Evolutionary conservation across 306 rosid species (phyloP), one percentile per base, ranked within the genome.

Genomic region (Cicer arietinum): DNA sequence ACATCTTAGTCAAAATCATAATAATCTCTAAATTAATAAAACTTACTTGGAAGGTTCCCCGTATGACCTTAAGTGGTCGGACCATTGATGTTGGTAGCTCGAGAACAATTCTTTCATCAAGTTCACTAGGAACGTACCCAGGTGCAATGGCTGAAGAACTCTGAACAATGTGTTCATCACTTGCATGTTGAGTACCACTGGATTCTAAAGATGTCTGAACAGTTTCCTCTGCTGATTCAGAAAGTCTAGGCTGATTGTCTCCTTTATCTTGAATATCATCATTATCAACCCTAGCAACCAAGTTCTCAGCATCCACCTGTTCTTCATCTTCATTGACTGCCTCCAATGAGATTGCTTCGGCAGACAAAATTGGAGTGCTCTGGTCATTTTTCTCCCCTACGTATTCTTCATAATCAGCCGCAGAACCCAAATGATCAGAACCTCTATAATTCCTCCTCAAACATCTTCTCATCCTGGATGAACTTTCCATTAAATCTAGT

Each of bases 401-500:
- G 68, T 78, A 81, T 72, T 89, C 96, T 47, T 90, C 93, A 25
- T 83, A 89, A 80, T 93, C 74, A 77, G 95, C 95, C 66, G 96
- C 90, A 77, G 91, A 88, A 58, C 98, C 95, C 80, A 90, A 80
- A 86, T 94, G 99, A 83, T 94, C 95, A 64, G 93, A 90, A 35
- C 99, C 97, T 77, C 71, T 81, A 61, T 92, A 92, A 79, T 92
- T 94, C 90, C 91, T 90, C 79, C 91, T 88, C 78, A 94, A 77
- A 78, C 96, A 90, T 72, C 56, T 82, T 71, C 97, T 92, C 99
- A 94, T 94, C 85, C 99, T 86, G 6, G 96, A 86, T 71, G 96
- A 90, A 85, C 88, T 90, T 85, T 94, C 99, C 97, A 92, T 89
- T 35, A 90, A 86, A 78, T 92, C 99, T 51, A 94, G 95, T 88